phyloP scores from a whole-genome alignment of 345 rosid species.

The Laguncularia racemosa region DNA sequence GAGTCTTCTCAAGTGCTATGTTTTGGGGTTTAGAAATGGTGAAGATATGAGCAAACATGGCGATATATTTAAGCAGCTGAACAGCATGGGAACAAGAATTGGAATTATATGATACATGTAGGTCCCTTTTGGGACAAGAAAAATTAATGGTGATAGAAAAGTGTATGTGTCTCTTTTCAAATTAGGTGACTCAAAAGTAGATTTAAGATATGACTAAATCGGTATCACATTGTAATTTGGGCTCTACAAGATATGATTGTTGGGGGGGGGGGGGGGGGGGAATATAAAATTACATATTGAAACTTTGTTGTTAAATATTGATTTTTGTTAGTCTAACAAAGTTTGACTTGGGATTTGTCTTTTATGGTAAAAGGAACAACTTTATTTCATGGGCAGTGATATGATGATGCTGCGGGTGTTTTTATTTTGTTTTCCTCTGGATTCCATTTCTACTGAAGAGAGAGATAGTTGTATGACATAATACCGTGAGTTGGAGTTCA shows the following conservation, averaged over 20 bases:
- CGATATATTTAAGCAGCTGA: not conserved
- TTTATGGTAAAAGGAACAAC: not conserved
- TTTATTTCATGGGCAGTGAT: not conserved
- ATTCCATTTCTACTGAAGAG: too few relatives aligned
- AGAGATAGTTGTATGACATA: too few relatives aligned
- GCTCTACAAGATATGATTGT: not conserved
- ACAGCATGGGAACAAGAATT: too few relatives aligned
- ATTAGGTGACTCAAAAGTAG: slow-evolving; percentile 2
- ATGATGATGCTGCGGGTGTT: too few relatives aligned
- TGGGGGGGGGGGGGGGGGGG: too few relatives aligned
- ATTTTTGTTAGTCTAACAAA: not conserved
- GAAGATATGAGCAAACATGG: too few relatives aligned
- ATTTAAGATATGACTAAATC: slow-evolving; percentile 1
- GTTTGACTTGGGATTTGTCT: not conserved
- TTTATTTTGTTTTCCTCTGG: too few relatives aligned
- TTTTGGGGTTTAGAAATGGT: too few relatives aligned
- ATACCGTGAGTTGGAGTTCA: too few relatives aligned
- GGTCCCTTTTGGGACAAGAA: not conserved
- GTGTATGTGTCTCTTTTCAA: slow-evolving; percentile 6
- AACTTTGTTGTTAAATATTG: not conserved
- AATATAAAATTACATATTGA: not conserved
- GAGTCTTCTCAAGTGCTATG: too few relatives aligned
- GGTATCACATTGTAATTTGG: slow-evolving; percentile 4
- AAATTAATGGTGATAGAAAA: not conserved
- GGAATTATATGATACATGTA: not conserved